A percentile compares a stretch with the other conserved stretches of the same genome.
Evolutionary conservation across 345 rosid genomes (phyloP).

Genomic region (Laguncularia racemosa): DNA sequence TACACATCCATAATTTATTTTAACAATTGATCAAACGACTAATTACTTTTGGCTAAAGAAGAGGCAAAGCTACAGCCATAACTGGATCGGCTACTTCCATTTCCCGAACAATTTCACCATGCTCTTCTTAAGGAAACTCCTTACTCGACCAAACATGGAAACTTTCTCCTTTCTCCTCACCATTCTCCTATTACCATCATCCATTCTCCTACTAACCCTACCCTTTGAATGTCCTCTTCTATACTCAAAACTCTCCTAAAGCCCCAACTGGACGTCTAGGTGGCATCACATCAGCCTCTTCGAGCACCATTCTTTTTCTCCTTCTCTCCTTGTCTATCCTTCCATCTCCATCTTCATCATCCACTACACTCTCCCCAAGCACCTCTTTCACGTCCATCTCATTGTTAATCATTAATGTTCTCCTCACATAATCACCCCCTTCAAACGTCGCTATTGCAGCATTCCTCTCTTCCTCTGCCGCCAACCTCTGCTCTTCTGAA

Average conservation of each 20-base stretch:
- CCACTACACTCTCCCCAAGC: background rate
- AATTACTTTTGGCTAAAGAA: no score
- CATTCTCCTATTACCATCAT: slow-evolving; percentile 6
- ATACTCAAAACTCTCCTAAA: slow-evolving; percentile 3
- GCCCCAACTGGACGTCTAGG: slow-evolving; percentile 26
- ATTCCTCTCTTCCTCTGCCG: slow-evolving; percentile 29
- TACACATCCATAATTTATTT: no score
- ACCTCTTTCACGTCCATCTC: slow-evolving; percentile 4
- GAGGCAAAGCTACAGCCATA: no score
- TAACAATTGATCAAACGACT: no score
- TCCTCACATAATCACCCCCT: slow-evolving; percentile 6
- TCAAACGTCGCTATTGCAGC: slow-evolving; percentile 22
- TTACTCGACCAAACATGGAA: slow-evolving; percentile 19
- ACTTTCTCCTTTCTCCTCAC: slow-evolving; percentile 15
- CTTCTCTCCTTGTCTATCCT: slow-evolving; percentile 12
- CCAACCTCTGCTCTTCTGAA: slow-evolving; percentile 37
- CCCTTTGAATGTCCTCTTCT: background rate
- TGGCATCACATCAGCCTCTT: slow-evolving; percentile 1
- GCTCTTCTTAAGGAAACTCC: slow-evolving; percentile 12
- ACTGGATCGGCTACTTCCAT: background rate
- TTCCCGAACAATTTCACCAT: slow-evolving; percentile 18
- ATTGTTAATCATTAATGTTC: background rate
- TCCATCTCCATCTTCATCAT: background rate
- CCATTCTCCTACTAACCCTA: slow-evolving; percentile 9
- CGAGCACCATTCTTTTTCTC: slow-evolving; percentile 7